Percentiles rank a stretch among this genome's conserved stretches.
These are phyloP conservation scores for Colletotrichum abscissum DNA, from an alignment of 2,329 filamentous ascomycete species.

Conservation along the genomic window DNA sequence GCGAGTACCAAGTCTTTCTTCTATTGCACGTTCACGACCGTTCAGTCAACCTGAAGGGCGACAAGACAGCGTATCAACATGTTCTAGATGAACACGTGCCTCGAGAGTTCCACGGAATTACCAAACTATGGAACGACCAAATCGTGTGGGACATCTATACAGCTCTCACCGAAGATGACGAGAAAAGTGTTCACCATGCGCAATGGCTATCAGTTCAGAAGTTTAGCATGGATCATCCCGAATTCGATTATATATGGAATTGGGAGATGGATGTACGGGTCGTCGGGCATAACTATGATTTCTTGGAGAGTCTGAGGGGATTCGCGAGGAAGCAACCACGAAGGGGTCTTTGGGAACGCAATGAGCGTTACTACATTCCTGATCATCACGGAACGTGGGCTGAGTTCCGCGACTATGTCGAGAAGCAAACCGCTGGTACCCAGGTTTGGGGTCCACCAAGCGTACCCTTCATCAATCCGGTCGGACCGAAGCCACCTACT, in stretches of 20 bases:
- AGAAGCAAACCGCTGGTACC: constrained; percentile 59
- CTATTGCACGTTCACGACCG: constrained; percentile 81
- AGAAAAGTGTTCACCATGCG: constrained; percentile 64
- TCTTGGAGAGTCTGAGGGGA: constrained; percentile 72
- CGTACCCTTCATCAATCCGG: constrained; percentile 69
- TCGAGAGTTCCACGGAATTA: constrained; percentile 75
- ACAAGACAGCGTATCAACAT: constrained; percentile 66
- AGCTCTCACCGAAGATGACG: constrained; percentile 71
- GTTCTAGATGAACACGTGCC: constrained; percentile 74
- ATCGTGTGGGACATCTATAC: constrained; percentile 84
- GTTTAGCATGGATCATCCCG: constrained; percentile 79
- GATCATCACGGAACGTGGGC: constrained; percentile 73
- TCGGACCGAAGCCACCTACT: constrained; percentile 72
- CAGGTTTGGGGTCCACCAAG: constrained; percentile 76
- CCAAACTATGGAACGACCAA: constrained; percentile 78
- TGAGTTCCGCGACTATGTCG: constrained; percentile 73
- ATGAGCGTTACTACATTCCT: constrained; percentile 79
- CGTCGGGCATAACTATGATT: constrained; percentile 84
- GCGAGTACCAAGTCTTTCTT: constrained; percentile 83
- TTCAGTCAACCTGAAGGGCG: constrained; percentile 66
- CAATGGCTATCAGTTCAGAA: constrained; percentile 81
- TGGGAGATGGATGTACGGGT: constrained; percentile 88
- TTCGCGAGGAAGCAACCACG: constrained; percentile 77
- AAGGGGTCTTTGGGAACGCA: constrained; percentile 79
- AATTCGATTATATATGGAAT: constrained; percentile 88